Base-by-base conservation (phyloP, 2,329 filamentous ascomycete genomes). In the Cytospora piceicola region DNA sequence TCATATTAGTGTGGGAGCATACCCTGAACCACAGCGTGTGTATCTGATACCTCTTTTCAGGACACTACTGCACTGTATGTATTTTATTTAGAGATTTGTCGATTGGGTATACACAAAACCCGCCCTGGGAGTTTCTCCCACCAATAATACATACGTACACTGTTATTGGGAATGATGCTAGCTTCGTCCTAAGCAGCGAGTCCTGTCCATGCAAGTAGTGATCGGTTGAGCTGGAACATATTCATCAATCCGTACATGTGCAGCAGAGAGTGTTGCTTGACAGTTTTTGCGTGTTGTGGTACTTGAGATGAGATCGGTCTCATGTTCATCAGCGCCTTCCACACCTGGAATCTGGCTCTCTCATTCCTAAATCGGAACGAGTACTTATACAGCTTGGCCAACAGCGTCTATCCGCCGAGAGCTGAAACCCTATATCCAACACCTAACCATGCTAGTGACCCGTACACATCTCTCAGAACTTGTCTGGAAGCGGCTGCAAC, bases 401-500 rank as follows among this genome's bases (percentile, higher is more conserved):
- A 14, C 15, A 6, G 14, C 39, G 17, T 42, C 6, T 12, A 17
- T 42, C 4, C 15, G 39, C 39, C 39, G 6, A 17, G 39, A 20
- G 14, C 14, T 3, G 12, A 4, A 39, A 4, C 30, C 22, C 54
- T 42, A 3, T 51, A 46, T 17, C 27, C 4, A 15, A 29, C 8
- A 5, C 24, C 30, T 4, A 30, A 39, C 17, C 34, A 14, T 42
- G 14, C n/a, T 27, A 12, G 17, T 12, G 27, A 24, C 3, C 9
- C 34, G 27, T 20, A 52, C 27, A 0, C 36, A 30, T 30, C 3
- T 9, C n/a, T 74, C 73, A 81, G 64, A 80, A 82, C 11, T 73
- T 71, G 62, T 80, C 74, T 14, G 75, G 76, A 60, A 81, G 68
- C 49, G 73, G 75, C 68, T 71, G 74, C 57, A 82, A 72, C 64